These are phyloP conservation scores for Eimeria acervulina DNA, from an alignment of 169 alveolate species.

Conservation along the genomic window DNA sequence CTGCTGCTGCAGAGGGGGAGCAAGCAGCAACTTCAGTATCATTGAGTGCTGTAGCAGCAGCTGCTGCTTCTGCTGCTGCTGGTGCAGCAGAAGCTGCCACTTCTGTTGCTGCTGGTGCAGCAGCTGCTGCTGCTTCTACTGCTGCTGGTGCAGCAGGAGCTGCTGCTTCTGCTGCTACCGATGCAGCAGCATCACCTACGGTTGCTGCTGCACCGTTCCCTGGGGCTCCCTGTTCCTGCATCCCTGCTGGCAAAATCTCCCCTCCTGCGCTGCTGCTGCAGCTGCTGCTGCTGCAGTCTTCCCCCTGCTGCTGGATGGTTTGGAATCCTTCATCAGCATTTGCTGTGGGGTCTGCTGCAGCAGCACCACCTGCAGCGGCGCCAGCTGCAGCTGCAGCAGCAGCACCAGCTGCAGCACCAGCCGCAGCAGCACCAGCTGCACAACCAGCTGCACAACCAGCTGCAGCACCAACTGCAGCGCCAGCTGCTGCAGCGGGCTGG, in stretches of 20 bases:
- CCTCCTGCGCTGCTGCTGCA: constrained; percentile 11
- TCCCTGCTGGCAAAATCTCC: background rate
- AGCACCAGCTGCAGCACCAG: constrained; percentile 30
- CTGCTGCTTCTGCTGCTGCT: background rate
- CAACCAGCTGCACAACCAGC: no score
- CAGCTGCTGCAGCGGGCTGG: constrained; percentile 55
- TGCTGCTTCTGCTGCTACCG: background rate
- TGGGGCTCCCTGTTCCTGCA: background rate
- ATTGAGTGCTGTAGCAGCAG: background rate
- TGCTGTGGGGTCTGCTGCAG: background rate
- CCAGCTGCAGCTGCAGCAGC: constrained; percentile 52
- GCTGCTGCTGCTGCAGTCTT: background rate
- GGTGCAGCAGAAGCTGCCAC: constrained; percentile 9
- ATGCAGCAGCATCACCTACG: background rate
- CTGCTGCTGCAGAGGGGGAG: constrained; percentile 21
- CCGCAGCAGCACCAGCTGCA: constrained; percentile 77
- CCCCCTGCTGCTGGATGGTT: background rate
- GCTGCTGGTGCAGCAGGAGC: background rate
- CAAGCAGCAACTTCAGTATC: background rate
- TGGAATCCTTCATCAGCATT: background rate
- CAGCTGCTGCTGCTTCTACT: background rate
- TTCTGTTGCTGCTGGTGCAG: background rate
- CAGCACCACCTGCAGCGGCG: constrained; percentile 32
- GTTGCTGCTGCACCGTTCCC: background rate
- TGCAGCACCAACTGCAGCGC: constrained; percentile 17